Evolutionary conservation across 257 asterid species (phyloP).

Genomic region (Solanum chmielewskii): DNA sequence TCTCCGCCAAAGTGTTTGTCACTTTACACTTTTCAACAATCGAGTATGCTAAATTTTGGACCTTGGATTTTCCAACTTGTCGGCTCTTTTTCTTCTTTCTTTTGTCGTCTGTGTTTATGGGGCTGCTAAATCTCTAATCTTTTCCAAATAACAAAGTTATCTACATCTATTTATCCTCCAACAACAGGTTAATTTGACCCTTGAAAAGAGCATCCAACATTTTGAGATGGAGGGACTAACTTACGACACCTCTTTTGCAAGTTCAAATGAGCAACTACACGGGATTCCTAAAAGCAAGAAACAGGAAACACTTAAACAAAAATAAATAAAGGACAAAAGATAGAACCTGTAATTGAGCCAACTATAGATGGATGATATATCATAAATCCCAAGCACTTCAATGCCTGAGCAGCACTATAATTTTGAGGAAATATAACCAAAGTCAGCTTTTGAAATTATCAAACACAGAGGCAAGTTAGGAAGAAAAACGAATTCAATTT

Average conservation of each 20-base stretch:
- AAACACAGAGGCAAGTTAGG: background rate
- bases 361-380: conserved; percentile 58
- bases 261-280: background rate
- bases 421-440: background rate
- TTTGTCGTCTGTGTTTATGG: background rate
- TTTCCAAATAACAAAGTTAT: background rate
- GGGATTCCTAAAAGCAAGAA: background rate
- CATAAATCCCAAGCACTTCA: conserved; percentile 88
- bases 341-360: conserved; percentile 42
- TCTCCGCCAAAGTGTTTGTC: background rate
- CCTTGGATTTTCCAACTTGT: background rate
- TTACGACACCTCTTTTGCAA: background rate
- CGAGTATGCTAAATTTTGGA: background rate
- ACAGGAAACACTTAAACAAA: background rate
- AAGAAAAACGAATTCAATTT: background rate
- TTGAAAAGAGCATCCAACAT: background rate
- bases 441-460: background rate
- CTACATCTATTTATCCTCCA: background rate
- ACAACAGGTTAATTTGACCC: background rate
- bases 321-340: background rate
- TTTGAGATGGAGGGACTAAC: background rate
- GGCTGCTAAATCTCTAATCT: background rate
- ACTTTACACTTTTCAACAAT: background rate
- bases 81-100: background rate
- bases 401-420: conserved; percentile 61